These are phyloP conservation scores for Thermoascus crustaceus DNA, from an alignment of 2,329 filamentous ascomycete species.

Conservation along the genomic window DNA sequence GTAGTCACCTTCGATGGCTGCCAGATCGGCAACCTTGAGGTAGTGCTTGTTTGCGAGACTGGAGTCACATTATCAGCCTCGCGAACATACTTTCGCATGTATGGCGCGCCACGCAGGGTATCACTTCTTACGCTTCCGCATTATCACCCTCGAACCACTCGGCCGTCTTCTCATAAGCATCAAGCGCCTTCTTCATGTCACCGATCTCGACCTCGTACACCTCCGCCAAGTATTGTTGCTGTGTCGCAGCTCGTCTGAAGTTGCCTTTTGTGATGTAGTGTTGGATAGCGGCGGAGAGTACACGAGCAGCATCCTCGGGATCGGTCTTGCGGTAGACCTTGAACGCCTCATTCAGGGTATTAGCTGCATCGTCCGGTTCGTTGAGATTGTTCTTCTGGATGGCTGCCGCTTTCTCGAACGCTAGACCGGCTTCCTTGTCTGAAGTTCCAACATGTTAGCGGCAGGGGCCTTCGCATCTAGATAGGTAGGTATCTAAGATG, in stretches of 20 bases:
- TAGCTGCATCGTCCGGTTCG: constrained; percentile 87
- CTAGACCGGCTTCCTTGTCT: constrained; percentile 79
- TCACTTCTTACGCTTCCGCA: constrained; percentile 60
- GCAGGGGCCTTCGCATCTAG: neutral
- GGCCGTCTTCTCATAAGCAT: constrained; percentile 77
- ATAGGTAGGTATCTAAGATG: constrained; percentile 7
- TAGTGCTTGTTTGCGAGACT: constrained; percentile 88
- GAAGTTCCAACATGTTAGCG: constrained; percentile 3
- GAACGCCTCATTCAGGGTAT: constrained; percentile 81
- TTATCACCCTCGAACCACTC: constrained; percentile 85
- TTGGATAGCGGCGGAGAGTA: constrained; percentile 68
- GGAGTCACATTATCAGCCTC: constrained; percentile 2
- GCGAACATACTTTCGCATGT: neutral
- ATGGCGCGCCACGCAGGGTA: neutral
- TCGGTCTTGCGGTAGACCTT: constrained; percentile 86
- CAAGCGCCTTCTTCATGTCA: constrained; percentile 68
- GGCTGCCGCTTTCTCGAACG: constrained; percentile 77
- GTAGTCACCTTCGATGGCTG: constrained; percentile 76
- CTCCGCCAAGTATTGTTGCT: constrained; percentile 83
- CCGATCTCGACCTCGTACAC: constrained; percentile 74
- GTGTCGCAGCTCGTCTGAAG: constrained; percentile 79
- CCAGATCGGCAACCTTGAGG: constrained; percentile 83
- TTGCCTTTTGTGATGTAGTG: constrained; percentile 87
- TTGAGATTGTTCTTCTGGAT: constrained; percentile 75
- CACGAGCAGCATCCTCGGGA: constrained; percentile 73